Conservation (phyloP, 2,329 filamentous ascomycete species). For the Stemphylium lycopersici region DNA sequence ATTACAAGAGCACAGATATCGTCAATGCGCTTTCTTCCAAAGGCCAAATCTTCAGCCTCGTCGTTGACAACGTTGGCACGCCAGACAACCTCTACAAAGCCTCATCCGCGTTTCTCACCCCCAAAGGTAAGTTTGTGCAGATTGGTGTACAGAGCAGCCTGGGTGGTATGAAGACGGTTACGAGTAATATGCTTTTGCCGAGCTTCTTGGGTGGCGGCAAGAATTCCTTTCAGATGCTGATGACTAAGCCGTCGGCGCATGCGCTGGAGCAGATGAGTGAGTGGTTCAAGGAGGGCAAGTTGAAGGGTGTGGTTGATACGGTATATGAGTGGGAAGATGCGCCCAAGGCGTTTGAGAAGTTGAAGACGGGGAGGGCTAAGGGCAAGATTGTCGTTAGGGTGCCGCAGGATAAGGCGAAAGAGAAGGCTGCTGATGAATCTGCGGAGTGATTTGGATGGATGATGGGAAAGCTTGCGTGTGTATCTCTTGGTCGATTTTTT, state of each 20-base stretch:
- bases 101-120: constrained; percentile 58
- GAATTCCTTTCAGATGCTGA: constrained; percentile 50
- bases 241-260: constrained; percentile 48
- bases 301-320: constrained; percentile 63
- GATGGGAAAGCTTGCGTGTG: too few species aligned
- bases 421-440: constrained; percentile 6
- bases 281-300: constrained; percentile 65
- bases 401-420: constrained; percentile 29
- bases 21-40: constrained; percentile 54
- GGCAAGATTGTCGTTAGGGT: constrained; percentile 64
- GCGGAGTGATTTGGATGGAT: background rate
- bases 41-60: constrained; percentile 58
- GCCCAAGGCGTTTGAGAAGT: constrained; percentile 62
- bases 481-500: background rate
- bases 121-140: constrained; percentile 56
- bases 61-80: constrained; percentile 64
- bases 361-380: constrained; percentile 61
- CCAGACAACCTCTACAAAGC: constrained; percentile 60
- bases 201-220: constrained; percentile 59
- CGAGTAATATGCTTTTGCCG: constrained; percentile 53
- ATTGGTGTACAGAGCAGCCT: constrained; percentile 27
- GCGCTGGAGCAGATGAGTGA: constrained; percentile 58
- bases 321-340: constrained; percentile 63
- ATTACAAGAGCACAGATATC: constrained; percentile 62
- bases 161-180: constrained; percentile 34